Evolutionary conservation across 306 rosid species (phyloP), one percentile per base, ranked within the genome.

Genomic region (Cicer judaicum): DNA sequence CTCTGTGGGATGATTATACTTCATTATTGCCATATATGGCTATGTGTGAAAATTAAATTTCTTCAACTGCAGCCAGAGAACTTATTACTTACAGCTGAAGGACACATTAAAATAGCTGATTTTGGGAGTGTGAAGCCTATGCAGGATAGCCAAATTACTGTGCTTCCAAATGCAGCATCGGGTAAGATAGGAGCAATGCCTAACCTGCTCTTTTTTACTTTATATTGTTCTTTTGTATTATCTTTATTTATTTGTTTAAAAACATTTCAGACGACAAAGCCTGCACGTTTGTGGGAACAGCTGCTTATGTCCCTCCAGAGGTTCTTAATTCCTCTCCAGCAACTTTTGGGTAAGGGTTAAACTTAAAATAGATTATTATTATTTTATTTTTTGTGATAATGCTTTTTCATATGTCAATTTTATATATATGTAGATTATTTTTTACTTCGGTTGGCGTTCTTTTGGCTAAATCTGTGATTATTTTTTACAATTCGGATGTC

Each of bases 291-390:
- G 99, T 95, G 82, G 99, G 99, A 65, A 95, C 99, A 4, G 99
- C 99, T 78, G 99, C 99, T 21, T 95, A 95, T 79, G 99, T 95
- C 62, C 99, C 99, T 88, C 99, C 99, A 5, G 99, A 95, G 89
- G 99, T 95, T 81, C 90, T 95, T 81, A 95, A 95, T 87, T 95
- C 99, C 43, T 95, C 98, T 70, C 99, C 99, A 13, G 98, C 98
- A 85, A 95, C 99, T 74, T 89, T 95, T 54, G 99, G 99, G 99
- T 92, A 86, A 72, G 79, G 61, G 70, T 48, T 64, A 50, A 44
- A 29, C 36, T 29, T 29, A 29, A 13, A 53, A 59, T 59, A 54
- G 24, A 44, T 52, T 18, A 36, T 18, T 18, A n/a, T n/a, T n/a
- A n/a, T 65, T 49, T n/a, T 50, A 46, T 70, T 68, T 40, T 72